phyloP scores from a whole-genome alignment of 1,284 basidiomycete species.

The Vanrija humicola region DNA sequence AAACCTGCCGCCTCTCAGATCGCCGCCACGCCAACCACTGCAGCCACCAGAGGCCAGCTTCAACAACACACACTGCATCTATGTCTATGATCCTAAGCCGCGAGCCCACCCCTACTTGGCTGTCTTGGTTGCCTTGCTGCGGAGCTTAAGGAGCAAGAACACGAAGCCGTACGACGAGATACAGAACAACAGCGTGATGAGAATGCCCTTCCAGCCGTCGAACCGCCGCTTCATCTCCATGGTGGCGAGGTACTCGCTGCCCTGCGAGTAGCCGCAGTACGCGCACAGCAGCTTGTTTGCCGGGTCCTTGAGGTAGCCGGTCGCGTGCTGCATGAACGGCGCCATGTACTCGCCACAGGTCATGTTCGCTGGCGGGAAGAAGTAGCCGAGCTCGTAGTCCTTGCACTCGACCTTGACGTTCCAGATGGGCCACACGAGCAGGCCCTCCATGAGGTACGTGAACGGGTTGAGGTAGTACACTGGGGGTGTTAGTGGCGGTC shows the following conservation, averaged over 20 bases:
- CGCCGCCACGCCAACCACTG: too few species aligned
- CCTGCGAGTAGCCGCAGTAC: slow-evolving; percentile 38
- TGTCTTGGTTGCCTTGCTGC: slow-evolving; percentile 35
- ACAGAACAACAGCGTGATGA: slow-evolving; percentile 31
- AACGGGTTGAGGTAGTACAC: slow-evolving; percentile 41
- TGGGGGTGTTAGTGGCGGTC: too few species aligned
- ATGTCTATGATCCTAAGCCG: not conserved
- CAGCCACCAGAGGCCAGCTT: too few species aligned
- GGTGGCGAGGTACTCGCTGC: slow-evolving; percentile 35
- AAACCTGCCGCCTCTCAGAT: too few species aligned
- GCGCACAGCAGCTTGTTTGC: slow-evolving; percentile 32
- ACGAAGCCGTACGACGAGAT: slow-evolving; percentile 31
- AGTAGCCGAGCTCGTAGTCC: slow-evolving; percentile 33
- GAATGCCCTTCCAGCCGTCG: slow-evolving; percentile 38
- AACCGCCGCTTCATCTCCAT: slow-evolving; percentile 31
- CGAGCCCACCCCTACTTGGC: slow-evolving; percentile 10
- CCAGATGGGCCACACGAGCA: slow-evolving; percentile 30
- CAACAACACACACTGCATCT: too few species aligned
- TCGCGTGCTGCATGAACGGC: slow-evolving; percentile 18
- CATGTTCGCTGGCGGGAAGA: slow-evolving; percentile 42
- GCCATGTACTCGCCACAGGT: slow-evolving; percentile 41
- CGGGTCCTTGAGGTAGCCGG: slow-evolving; percentile 36
- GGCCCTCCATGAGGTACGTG: slow-evolving; percentile 37
- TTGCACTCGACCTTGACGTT: slow-evolving; percentile 36
- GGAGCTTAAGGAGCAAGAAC: slow-evolving; percentile 35